A percentile compares a stretch with the other conserved stretches of the same genome.
Evolutionary conservation across 768 basidiomycete species (phyloP).

Genomic region (Boletellus ananiceps): DNA sequence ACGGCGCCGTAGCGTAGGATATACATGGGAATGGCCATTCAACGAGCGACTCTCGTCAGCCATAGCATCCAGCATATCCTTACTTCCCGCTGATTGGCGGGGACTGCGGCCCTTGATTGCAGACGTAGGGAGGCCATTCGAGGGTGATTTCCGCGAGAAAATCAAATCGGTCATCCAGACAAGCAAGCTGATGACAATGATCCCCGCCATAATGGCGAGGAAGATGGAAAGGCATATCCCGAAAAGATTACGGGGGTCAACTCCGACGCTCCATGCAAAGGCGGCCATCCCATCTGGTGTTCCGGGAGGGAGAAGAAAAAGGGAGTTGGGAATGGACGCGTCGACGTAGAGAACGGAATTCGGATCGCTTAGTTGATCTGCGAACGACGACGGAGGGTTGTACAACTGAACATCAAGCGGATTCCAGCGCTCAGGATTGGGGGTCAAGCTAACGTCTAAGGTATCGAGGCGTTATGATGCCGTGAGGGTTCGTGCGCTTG

Average conservation of each 20-base stretch:
- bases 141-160: constrained; percentile 26
- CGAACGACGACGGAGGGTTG: constrained; percentile 65
- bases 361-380: constrained; percentile 65
- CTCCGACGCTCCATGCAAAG: constrained; percentile 80
- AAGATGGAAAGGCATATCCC: constrained; percentile 79
- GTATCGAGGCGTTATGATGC: constrained; percentile 3
- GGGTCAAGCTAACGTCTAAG: constrained; percentile 70
- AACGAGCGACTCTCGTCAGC: constrained; percentile 30
- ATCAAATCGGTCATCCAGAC: constrained; percentile 71
- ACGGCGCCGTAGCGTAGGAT: constrained; percentile 28
- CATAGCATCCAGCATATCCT: constrained; percentile 44
- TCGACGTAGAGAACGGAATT: constrained; percentile 78
- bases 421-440: constrained; percentile 58
- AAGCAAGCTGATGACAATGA: constrained; percentile 63
- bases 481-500: constrained; percentile 7
- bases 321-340: constrained; percentile 56
- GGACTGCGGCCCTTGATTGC: constrained; percentile 33
- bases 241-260: constrained; percentile 80
- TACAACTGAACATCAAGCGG: constrained; percentile 55
- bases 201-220: constrained; percentile 68
- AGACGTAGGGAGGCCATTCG: constrained; percentile 16
- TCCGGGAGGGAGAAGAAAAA: constrained; percentile 66
- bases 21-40: constrained; percentile 19
- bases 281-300: constrained; percentile 65
- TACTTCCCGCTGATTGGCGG: constrained; percentile 42